Percentiles rank a stretch among this genome's conserved stretches.
phyloP scores from a whole-genome alignment of 2,329 filamentous ascomycete species.

The Nemania sp. region DNA sequence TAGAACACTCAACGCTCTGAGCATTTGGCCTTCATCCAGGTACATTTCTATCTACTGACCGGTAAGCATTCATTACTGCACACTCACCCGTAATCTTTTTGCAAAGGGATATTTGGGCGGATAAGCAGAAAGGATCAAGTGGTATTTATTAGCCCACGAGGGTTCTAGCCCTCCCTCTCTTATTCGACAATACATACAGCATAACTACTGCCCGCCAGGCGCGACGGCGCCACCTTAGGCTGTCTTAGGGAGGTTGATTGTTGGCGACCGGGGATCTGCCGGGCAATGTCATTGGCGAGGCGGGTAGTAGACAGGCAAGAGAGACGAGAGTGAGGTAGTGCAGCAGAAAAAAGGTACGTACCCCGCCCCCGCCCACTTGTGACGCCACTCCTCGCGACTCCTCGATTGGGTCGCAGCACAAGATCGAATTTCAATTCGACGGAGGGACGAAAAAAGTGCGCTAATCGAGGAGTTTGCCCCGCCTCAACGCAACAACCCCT shows the following conservation, averaged over 20 bases:
- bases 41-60: neutral
- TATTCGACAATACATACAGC: neutral
- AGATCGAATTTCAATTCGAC: constrained; percentile 37
- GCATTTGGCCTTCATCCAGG: neutral
- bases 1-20: neutral
- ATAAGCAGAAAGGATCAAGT: neutral
- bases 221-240: constrained; percentile 1
- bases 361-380: constrained; percentile 23
- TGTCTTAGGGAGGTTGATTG: neutral
- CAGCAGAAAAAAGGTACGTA: constrained; percentile 22
- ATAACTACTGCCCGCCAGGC: neutral
- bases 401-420: constrained; percentile 28
- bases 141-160: constrained; percentile 14
- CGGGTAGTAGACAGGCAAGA: neutral
- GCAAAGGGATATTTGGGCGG: neutral
- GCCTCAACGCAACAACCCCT: constrained; percentile 37
- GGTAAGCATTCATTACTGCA: constrained; percentile 9
- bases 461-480: constrained; percentile 34
- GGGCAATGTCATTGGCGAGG: neutral
- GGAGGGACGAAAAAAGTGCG: constrained; percentile 25
- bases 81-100: neutral
- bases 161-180: constrained; percentile 35
- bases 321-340: neutral
- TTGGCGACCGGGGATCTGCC: constrained; percentile 27
- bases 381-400: constrained; percentile 31